These are phyloP conservation scores for Oldenlandia corymbosa DNA, from an alignment of 257 asterid species.

Conservation along the genomic window DNA sequence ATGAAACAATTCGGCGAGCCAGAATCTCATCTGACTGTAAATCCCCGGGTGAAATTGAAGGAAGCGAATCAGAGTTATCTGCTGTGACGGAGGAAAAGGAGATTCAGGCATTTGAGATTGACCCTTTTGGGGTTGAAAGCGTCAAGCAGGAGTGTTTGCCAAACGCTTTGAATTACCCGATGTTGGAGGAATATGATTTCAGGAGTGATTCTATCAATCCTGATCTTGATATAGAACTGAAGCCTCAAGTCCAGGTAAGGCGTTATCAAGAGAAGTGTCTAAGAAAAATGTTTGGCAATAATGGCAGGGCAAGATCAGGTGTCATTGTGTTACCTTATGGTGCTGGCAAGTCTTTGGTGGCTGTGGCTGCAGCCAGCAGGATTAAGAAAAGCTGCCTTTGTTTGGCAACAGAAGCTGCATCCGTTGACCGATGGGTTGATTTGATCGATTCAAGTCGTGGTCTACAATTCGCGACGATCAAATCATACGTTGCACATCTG, in stretches of 20 bases:
- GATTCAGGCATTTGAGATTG: slow-evolving; percentile 88
- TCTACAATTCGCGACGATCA: slow-evolving; percentile 92
- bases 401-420: slow-evolving; percentile 97
- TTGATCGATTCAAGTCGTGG: slow-evolving; percentile 95
- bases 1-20: slow-evolving; percentile 72
- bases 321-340: slow-evolving; percentile 98
- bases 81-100: slow-evolving; percentile 98
- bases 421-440: slow-evolving; percentile 99
- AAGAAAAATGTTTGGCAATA: slow-evolving; percentile 93
- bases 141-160: slow-evolving; percentile 93
- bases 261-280: slow-evolving; percentile 99
- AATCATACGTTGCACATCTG: slow-evolving; percentile 95
- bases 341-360: slow-evolving; percentile 98
- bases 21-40: slow-evolving; percentile 50
- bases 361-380: slow-evolving; percentile 96
- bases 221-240: slow-evolving; percentile 92
- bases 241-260: slow-evolving; percentile 97
- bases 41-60: slow-evolving; percentile 79
- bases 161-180: slow-evolving; percentile 89
- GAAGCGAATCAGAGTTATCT: slow-evolving; percentile 82
- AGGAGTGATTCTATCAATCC: slow-evolving; percentile 95
- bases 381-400: slow-evolving; percentile 96
- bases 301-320: slow-evolving; percentile 98
- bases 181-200: slow-evolving; percentile 99
- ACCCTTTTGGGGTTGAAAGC: slow-evolving; percentile 72